Evolutionary conservation across 352 stramenopile species (phyloP).

Genomic region (Phytophthora ohioensis): DNA sequence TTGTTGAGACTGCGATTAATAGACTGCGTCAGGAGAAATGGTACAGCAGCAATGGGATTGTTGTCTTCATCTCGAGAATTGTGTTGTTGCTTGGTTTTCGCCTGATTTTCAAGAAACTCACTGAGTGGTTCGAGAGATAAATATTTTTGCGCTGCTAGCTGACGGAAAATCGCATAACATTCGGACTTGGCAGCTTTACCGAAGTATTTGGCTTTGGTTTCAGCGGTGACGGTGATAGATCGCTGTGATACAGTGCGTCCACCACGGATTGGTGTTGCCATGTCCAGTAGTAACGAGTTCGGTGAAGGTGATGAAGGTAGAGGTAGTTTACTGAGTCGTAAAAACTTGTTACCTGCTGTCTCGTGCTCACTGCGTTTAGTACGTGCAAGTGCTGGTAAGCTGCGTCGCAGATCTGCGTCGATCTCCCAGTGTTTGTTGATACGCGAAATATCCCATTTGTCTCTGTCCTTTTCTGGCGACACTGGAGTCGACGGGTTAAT

Average conservation of each 20-base stretch:
- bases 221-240: conserved; percentile 51
- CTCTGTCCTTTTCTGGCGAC: conserved; percentile 7
- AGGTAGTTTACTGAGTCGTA: conserved; percentile 67
- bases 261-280: conserved; percentile 34
- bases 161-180: conserved; percentile 74
- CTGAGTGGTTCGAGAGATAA: conserved; percentile 57
- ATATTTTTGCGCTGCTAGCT: conserved; percentile 74
- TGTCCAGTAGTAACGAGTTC: conserved; percentile 47
- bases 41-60: conserved; percentile 1
- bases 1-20: conserved; percentile 7
- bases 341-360: conserved; percentile 65
- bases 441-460: conserved; percentile 73
- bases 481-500: neutral
- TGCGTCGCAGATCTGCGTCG: conserved; percentile 63
- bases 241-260: conserved; percentile 41
- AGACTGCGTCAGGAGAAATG: conserved; percentile 14
- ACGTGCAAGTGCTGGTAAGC: conserved; percentile 65
- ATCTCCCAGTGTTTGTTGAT: conserved; percentile 84
- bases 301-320: conserved; percentile 37
- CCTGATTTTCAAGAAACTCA: conserved; percentile 59
- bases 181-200: conserved; percentile 55
- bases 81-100: conserved; percentile 27
- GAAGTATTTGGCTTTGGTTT: conserved; percentile 80
- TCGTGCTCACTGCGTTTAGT: conserved; percentile 57
- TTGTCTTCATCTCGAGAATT: conserved; percentile 30